Evolutionary conservation across 345 rosid genomes (phyloP).

Genomic region (Moricandia arvensis): DNA sequence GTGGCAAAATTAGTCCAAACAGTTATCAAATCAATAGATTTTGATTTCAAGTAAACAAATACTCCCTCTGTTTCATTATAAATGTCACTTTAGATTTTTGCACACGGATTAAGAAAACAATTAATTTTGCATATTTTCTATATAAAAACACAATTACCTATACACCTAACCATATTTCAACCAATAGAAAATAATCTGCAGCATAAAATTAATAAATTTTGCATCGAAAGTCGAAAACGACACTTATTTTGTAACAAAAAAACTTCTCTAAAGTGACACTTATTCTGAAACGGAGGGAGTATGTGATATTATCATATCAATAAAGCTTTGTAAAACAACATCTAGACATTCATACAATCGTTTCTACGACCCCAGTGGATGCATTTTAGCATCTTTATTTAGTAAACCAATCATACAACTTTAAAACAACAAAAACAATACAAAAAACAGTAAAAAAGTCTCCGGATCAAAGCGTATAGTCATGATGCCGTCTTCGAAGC

Average conservation of each 20-base stretch:
- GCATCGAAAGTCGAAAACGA: too few relatives aligned
- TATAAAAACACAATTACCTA: too few relatives aligned
- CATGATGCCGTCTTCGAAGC: not conserved
- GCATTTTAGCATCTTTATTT: not conserved
- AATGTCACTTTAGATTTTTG: too few relatives aligned
- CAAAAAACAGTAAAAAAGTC: not conserved
- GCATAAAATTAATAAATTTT: too few relatives aligned
- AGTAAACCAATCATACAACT: not conserved
- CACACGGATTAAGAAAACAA: too few relatives aligned
- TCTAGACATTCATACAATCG: not conserved
- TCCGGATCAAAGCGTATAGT: not conserved
- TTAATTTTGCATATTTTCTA: too few relatives aligned
- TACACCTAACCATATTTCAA: too few relatives aligned
- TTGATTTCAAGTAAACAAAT: not conserved
- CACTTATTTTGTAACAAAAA: too few relatives aligned
- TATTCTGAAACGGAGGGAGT: too few relatives aligned
- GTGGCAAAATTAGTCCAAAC: not conserved
- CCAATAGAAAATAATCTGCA: too few relatives aligned
- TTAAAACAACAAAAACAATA: not conserved
- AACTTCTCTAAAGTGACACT: too few relatives aligned
- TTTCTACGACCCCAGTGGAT: not conserved
- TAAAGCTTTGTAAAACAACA: not conserved
- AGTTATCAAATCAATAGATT: not conserved
- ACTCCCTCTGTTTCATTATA: too few relatives aligned
- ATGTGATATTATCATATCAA: not conserved